Evolutionary conservation across 2,329 filamentous ascomycete species (phyloP).

Genomic region (Aureobasidium pullulans): DNA sequence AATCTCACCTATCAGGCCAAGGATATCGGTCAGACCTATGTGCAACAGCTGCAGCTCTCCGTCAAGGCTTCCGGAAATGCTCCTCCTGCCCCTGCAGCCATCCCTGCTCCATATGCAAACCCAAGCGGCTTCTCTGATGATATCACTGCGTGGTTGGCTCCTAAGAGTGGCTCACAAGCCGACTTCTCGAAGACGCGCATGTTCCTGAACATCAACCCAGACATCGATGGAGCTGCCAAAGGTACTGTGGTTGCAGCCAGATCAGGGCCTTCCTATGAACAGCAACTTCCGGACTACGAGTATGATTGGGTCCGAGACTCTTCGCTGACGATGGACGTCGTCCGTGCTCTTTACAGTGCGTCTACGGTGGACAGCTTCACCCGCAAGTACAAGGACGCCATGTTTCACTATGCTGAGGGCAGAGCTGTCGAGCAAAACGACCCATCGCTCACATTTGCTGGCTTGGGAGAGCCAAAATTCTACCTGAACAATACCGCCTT

Average conservation of each 20-base stretch:
- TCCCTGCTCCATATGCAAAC: constrained; percentile 23
- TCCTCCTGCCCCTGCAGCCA: constrained; percentile 17
- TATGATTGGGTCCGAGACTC: constrained; percentile 29
- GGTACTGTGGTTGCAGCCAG: constrained; percentile 27
- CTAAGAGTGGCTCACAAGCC: constrained; percentile 20
- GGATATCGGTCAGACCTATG: constrained; percentile 23
- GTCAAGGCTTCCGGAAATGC: constrained; percentile 22
- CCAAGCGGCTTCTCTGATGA: constrained; percentile 25
- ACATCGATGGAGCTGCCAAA: constrained; percentile 21
- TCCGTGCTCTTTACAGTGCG: constrained; percentile 22
- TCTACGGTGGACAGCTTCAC: constrained; percentile 19
- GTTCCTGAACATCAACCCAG: constrained; percentile 29
- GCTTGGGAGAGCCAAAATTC: constrained; percentile 28
- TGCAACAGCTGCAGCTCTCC: constrained; percentile 19
- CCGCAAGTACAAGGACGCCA: constrained; percentile 19
- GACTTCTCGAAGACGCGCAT: constrained; percentile 22
- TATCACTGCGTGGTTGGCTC: constrained; percentile 24
- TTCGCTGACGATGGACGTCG: constrained; percentile 26
- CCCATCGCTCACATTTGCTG: constrained; percentile 22
- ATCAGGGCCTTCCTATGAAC: constrained; percentile 22
- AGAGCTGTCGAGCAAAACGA: constrained; percentile 27
- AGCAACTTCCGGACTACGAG: constrained; percentile 25
- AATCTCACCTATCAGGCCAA: constrained; percentile 26
- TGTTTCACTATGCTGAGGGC: constrained; percentile 24
- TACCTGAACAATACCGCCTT: constrained; percentile 27